Base-by-base conservation (phyloP, 1,284 basidiomycete species). In the Phylloboletellus chloephorus region DNA sequence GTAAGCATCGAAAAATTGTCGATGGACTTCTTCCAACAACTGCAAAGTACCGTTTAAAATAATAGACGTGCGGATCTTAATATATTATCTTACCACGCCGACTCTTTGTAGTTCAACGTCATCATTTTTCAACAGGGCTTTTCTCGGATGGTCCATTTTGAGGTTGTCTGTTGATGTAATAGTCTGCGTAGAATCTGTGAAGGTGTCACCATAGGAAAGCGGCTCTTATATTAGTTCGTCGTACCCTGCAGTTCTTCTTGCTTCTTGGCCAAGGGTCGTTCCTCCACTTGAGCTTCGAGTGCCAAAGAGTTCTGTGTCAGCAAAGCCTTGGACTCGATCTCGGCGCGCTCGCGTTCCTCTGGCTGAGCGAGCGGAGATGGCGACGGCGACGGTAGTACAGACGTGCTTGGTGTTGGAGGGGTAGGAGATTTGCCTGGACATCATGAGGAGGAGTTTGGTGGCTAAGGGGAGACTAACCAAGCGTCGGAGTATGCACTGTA, bases 51-150 rank as follows among this genome's bases (percentile, higher is more conserved):
- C 4, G 46, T n/a, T 53, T 2, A 47, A 40, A 11, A 25, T 31
- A 29, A 48, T 32, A 12, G 16, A 21, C 9, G 13, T 11, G 31
- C 28, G 7, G 13, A 23, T 31, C 5, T 5, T 12, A 26, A 33
- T 44, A 41, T 22, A 28, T 43, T 34, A 16, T 47, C 76, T 47
- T 53, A 91, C 92, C 58, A 72, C 73, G 44, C 77, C 73, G 9
- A 98, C 71, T 13, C 95, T 73, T 11, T 71, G 67, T 33, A 98
- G 72, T 66, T 98, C 95, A n/a, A 61, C 58, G 61, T 98, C 95
- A 49, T 93, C 78, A 46, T 93, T 88, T 60, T 85, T 91, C 39
- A 98, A 67, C 20, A 98, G 64, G 0, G 91, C 86, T 53, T 84
- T 88, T 36, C 73, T 74, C 13, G 64, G 63, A 24, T 73, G 75